A percentile compares a stretch with the other conserved stretches of the same genome.
Conservation (phyloP, 345 rosid genomes). For the Arabis hirsuta region DNA sequence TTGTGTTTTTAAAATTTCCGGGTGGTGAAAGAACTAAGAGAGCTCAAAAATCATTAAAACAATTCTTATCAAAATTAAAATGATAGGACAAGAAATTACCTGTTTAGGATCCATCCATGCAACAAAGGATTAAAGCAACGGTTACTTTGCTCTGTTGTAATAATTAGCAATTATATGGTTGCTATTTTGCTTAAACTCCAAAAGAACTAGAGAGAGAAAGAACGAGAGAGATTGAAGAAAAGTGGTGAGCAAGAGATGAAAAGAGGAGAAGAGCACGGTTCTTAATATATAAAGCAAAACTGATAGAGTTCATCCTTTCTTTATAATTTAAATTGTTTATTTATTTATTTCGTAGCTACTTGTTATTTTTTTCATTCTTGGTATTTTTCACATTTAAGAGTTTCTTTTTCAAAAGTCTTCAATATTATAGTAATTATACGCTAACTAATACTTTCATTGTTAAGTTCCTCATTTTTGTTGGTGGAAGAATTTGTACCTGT, state of each 20-base stretch:
- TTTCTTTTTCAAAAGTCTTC: slow-evolving; percentile 10
- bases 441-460: neutral
- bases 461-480: neutral
- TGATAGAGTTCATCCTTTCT: slow-evolving; percentile 32
- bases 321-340: neutral
- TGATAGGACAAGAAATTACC: slow-evolving; percentile 44
- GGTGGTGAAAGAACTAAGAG: neutral
- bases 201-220: slow-evolving; percentile 18
- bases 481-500: neutral
- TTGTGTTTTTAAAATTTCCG: neutral
- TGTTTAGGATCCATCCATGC: slow-evolving; percentile 74
- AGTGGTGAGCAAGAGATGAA: slow-evolving; percentile 44
- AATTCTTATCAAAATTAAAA: too few relatives aligned
- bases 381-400: slow-evolving; percentile 22
- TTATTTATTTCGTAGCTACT: neutral
- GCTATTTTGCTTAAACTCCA: slow-evolving; percentile 11
- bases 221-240: slow-evolving; percentile 24
- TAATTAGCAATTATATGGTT: slow-evolving; percentile 27
- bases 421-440: neutral
- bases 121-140: slow-evolving; percentile 36
- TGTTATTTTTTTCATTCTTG: neutral
- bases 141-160: slow-evolving; percentile 7
- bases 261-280: slow-evolving; percentile 32
- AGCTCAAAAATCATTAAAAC: neutral
- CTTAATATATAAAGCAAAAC: slow-evolving; percentile 52